A percentile compares a stretch with the other conserved stretches of the same genome.
Conservation (phyloP, 2,329 filamentous ascomycete genomes). For the Aspergillus brasiliensis region DNA sequence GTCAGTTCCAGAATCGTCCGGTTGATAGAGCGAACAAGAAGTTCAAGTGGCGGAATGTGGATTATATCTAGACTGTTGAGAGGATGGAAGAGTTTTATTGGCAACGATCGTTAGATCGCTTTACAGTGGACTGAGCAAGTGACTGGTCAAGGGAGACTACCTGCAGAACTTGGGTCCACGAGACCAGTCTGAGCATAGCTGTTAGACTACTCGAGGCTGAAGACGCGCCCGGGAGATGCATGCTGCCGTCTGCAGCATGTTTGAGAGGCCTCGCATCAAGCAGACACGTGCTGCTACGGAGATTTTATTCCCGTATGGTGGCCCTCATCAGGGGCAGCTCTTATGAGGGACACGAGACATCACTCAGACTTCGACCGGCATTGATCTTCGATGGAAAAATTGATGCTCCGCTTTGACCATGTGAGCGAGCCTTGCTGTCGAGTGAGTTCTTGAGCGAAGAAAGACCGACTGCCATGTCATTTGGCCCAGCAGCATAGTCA, state of each 20-base stretch:
- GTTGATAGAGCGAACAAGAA: slow-evolving; percentile 87
- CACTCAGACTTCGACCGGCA: too few relatives aligned
- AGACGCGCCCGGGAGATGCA: not conserved
- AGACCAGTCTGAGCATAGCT: too few relatives aligned
- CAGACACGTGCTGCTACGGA: not conserved
- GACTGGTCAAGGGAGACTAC: not conserved
- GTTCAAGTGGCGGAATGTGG: slow-evolving; percentile 81
- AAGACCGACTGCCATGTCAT: not conserved
- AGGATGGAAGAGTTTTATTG: not conserved
- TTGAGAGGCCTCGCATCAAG: not conserved
- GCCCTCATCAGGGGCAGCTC: too few relatives aligned
- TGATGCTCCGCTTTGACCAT: not conserved
- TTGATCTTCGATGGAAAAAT: not conserved
- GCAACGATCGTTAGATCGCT: not conserved
- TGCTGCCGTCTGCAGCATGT: not conserved
- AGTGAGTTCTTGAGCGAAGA: not conserved
- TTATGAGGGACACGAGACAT: too few relatives aligned
- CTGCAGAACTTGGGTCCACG: not conserved
- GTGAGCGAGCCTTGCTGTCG: not conserved
- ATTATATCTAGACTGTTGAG: slow-evolving; percentile 63
- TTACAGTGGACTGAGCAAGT: not conserved
- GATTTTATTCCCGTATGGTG: too few relatives aligned
- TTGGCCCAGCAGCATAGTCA: not conserved
- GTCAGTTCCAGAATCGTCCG: slow-evolving; percentile 80
- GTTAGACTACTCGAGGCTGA: not conserved